phyloP scores from a whole-genome alignment of 257 asterid species.

The Przewalskia tangutica region DNA sequence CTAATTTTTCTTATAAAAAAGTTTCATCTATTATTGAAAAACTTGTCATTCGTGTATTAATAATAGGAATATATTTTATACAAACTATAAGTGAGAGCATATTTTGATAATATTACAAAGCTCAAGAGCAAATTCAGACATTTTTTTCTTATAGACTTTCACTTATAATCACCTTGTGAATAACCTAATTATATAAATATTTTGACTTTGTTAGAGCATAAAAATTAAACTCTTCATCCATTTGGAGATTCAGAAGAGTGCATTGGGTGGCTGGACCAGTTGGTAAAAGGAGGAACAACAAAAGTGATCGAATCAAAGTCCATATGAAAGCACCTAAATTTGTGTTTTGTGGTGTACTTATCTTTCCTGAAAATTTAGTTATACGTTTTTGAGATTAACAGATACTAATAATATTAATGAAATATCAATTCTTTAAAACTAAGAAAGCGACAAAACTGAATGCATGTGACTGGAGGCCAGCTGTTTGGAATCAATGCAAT shows the following conservation, averaged over 20 bases:
- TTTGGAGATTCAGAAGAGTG: background rate
- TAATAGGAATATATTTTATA: no score
- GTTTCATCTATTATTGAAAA: background rate
- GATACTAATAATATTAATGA: background rate
- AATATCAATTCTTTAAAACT: background rate
- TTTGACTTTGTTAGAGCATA: no score
- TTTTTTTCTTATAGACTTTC: no score
- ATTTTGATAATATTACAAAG: no score
- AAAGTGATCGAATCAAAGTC: background rate
- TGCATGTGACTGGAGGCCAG: constrained; percentile 11
- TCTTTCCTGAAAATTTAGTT: background rate
- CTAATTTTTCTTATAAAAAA: no score
- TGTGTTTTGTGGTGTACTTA: background rate
- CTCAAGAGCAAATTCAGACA: no score
- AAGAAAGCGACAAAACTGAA: constrained; percentile 9
- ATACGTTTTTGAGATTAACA: background rate
- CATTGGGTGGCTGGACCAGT: background rate
- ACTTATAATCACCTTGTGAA: no score
- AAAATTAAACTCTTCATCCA: no score
- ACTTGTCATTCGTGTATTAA: background rate
- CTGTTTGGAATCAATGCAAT: constrained; percentile 3
- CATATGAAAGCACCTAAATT: constrained; percentile 5
- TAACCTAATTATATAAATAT: no score
- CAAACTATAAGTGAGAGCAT: background rate
- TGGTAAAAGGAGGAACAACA: background rate